Percentiles rank a stretch among this genome's conserved stretches.
These are phyloP conservation scores for Tolypocladium pustulatum DNA, from an alignment of 2,329 filamentous ascomycete species.

Conservation along the genomic window DNA sequence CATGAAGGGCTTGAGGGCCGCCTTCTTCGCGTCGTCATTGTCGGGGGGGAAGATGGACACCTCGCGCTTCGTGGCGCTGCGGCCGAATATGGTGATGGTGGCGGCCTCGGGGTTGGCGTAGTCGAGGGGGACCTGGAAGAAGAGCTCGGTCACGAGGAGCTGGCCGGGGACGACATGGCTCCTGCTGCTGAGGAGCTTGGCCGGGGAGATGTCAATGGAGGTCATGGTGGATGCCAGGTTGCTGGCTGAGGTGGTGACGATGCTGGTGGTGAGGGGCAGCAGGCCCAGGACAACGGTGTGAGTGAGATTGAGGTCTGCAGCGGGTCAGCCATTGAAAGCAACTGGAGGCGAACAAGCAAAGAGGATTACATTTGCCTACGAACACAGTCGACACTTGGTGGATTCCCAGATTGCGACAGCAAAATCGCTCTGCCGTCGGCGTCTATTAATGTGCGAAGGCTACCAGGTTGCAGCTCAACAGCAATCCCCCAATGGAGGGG, in stretches of 20 bases:
- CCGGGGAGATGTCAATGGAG: slow-evolving; percentile 19
- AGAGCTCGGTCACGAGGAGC: slow-evolving; percentile 67
- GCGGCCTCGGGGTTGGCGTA: slow-evolving; percentile 51
- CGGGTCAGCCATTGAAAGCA: background rate
- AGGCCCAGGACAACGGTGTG: slow-evolving; percentile 2
- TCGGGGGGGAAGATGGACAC: slow-evolving; percentile 41
- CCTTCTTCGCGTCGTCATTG: slow-evolving; percentile 8
- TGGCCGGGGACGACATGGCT: slow-evolving; percentile 46
- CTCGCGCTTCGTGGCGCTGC: slow-evolving; percentile 59
- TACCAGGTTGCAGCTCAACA: background rate
- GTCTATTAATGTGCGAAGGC: background rate
- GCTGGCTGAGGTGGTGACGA: slow-evolving; percentile 1
- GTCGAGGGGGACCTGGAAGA: slow-evolving; percentile 80
- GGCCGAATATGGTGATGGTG: slow-evolving; percentile 66
- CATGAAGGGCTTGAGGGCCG: slow-evolving; percentile 42
- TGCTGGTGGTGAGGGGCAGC: slow-evolving; percentile 4
- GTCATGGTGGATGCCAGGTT: background rate
- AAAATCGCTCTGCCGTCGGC: background rate
- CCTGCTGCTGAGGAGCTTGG: slow-evolving; percentile 29
- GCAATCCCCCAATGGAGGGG: background rate
- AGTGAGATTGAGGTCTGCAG: slow-evolving; percentile 2
- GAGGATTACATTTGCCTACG: background rate
- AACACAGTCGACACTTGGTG: background rate
- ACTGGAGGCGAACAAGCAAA: background rate
- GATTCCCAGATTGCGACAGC: background rate